These are phyloP conservation scores for Ustilago trichophora DNA, from an alignment of 1,284 basidiomycete species.

Conservation along the genomic window DNA sequence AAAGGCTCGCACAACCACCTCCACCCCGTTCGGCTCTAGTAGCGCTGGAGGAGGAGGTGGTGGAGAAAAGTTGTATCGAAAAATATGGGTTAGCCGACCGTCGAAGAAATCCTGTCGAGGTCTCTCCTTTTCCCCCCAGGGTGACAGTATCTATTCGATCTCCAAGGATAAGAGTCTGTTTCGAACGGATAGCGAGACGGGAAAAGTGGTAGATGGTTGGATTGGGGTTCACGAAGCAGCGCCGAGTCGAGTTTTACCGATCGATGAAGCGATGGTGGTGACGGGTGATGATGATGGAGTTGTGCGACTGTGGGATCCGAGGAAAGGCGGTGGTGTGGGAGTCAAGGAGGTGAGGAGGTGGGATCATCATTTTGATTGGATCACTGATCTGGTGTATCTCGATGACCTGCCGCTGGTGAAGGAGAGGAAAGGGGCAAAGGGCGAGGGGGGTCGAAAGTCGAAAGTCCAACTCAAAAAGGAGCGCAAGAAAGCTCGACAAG, in stretches of 20 bases:
- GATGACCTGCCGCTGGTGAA: constrained; percentile 34
- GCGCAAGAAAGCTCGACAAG: constrained; percentile 7
- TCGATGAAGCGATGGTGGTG: constrained; percentile 78
- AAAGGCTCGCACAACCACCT: not conserved
- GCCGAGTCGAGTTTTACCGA: constrained; percentile 74
- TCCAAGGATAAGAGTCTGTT: constrained; percentile 84
- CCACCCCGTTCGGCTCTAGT: too few relatives aligned
- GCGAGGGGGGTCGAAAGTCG: constrained; percentile 26
- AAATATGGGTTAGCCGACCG: constrained; percentile 49
- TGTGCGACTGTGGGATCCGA: constrained; percentile 91
- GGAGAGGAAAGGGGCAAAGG: constrained; percentile 7
- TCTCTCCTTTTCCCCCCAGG: constrained; percentile 32
- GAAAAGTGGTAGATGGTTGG: constrained; percentile 74
- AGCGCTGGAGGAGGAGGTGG: not conserved
- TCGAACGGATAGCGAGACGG: constrained; percentile 69
- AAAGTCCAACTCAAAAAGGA: constrained; percentile 24
- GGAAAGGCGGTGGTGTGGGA: constrained; percentile 68
- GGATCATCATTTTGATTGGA: constrained; percentile 92
- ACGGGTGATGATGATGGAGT: constrained; percentile 94
- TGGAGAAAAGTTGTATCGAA: constrained; percentile 26
- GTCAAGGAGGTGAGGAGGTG: constrained; percentile 72
- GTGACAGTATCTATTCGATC: constrained; percentile 73
- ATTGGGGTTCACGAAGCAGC: constrained; percentile 78
- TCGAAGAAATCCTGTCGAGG: constrained; percentile 58
- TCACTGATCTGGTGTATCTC: constrained; percentile 86